phyloP scores from a whole-genome alignment of 2,329 filamentous ascomycete genomes.

The Aspergillus neotritici region DNA sequence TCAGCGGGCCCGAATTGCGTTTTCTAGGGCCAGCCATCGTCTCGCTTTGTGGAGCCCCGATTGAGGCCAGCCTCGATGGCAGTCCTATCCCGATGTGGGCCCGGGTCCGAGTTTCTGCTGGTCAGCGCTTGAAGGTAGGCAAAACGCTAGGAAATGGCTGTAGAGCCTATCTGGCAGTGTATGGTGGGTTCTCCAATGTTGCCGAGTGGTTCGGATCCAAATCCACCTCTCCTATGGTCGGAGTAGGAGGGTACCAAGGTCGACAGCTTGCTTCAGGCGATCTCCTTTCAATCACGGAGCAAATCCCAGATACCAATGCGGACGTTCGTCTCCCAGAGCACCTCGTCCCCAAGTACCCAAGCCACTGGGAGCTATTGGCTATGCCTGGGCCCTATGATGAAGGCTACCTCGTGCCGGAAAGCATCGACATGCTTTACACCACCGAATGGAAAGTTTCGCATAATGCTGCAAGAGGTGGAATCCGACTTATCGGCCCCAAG shows the following conservation, averaged over 20 bases:
- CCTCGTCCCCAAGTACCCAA: slow-evolving; percentile 46
- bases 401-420: slow-evolving; percentile 48
- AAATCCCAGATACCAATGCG: slow-evolving; percentile 29
- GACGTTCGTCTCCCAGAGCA: slow-evolving; percentile 39
- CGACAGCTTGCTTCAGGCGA: slow-evolving; percentile 52
- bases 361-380: slow-evolving; percentile 48
- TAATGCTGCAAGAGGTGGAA: slow-evolving; percentile 56
- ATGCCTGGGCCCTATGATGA: slow-evolving; percentile 55
- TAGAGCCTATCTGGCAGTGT: slow-evolving; percentile 54
- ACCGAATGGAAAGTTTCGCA: slow-evolving; percentile 57
- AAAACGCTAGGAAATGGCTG: slow-evolving; percentile 50
- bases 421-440: slow-evolving; percentile 53
- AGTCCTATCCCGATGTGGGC: slow-evolving; percentile 51
- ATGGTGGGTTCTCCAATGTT: slow-evolving; percentile 51
- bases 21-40: slow-evolving; percentile 53
- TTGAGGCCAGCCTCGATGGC: slow-evolving; percentile 50
- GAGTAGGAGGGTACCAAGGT: slow-evolving; percentile 57
- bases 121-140: slow-evolving; percentile 52
- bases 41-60: slow-evolving; percentile 52
- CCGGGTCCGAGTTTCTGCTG: slow-evolving; percentile 45
- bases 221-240: slow-evolving; percentile 53
- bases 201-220: slow-evolving; percentile 56
- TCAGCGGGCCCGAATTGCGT: slow-evolving; percentile 54
- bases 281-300: slow-evolving; percentile 43
- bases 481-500: slow-evolving; percentile 54